These are phyloP conservation scores for Aspergillus bertholletiae DNA, from an alignment of 495 filamentous ascomycete genomes.

Conservation along the genomic window DNA sequence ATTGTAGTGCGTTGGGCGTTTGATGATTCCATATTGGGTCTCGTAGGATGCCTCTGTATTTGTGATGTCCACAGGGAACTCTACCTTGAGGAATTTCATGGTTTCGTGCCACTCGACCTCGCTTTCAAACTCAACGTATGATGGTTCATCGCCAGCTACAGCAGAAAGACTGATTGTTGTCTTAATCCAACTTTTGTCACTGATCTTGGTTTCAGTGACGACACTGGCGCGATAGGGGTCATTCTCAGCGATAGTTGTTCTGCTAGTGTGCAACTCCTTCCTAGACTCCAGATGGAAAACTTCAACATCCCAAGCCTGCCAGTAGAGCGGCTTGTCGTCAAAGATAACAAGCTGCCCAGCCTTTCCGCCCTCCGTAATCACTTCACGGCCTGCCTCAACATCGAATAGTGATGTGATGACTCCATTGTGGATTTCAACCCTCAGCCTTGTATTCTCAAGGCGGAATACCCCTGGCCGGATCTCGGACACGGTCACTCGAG, in stretches of 20 bases:
- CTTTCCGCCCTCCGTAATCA: constrained; percentile 74
- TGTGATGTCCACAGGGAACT: constrained; percentile 90
- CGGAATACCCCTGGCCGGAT: constrained; percentile 67
- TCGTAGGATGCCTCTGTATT: constrained; percentile 96
- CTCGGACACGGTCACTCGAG: constrained; percentile 59
- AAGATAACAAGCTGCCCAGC: constrained; percentile 93
- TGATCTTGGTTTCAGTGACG: constrained; percentile 78
- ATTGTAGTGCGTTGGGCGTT: constrained; percentile 92
- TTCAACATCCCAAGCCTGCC: constrained; percentile 99
- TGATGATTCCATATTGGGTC: constrained; percentile 86
- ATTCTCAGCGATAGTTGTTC: constrained; percentile 68
- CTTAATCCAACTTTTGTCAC: constrained; percentile 80
- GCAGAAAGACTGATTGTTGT: constrained; percentile 80
- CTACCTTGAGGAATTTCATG: constrained; percentile 98
- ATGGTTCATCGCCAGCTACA: constrained; percentile 57
- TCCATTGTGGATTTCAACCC: constrained; percentile 67
- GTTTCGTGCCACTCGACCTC: constrained; percentile 91
- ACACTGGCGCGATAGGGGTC: constrained; percentile 74
- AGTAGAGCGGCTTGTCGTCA: constrained; percentile 96
- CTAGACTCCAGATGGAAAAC: constrained; percentile 91
- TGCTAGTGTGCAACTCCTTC: constrained; percentile 61
- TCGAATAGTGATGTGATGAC: constrained; percentile 82
- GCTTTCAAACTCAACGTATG: constrained; percentile 71
- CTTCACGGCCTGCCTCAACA: constrained; percentile 61
- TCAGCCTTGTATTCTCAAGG: constrained; percentile 71